A percentile compares a stretch with the other conserved stretches of the same genome.
Conservation (phyloP, 768 basidiomycete species). For the Tricholomella constricta region DNA sequence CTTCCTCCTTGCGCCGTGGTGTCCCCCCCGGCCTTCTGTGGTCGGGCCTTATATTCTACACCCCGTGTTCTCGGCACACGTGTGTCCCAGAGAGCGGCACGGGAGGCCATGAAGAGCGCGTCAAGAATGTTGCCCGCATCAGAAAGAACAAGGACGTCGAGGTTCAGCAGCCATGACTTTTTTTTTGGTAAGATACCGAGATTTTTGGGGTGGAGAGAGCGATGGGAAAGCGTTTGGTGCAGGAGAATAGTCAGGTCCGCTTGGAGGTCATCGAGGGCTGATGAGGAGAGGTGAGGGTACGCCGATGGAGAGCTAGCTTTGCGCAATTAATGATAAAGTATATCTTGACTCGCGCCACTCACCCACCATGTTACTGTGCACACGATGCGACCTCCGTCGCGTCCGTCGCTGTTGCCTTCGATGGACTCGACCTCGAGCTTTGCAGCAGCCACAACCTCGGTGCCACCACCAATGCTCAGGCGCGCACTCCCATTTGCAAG, state of each 20-base stretch:
- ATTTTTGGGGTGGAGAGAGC: conserved; percentile 65
- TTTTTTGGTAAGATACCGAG: conserved; percentile 58
- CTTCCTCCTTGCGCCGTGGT: no score
- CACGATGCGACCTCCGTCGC: conserved; percentile 61
- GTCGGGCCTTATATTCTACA: conserved; percentile 64
- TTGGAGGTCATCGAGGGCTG: conserved; percentile 74
- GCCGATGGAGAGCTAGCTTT: conserved; percentile 76
- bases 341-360: not conserved
- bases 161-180: conserved; percentile 75
- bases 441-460: conserved; percentile 76
- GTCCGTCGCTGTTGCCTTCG: conserved; percentile 38
- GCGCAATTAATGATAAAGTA: conserved; percentile 13
- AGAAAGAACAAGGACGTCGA: conserved; percentile 74
- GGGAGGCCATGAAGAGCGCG: conserved; percentile 75
- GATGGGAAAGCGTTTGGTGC: conserved; percentile 64
- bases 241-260: conserved; percentile 69
- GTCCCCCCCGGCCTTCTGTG: conserved; percentile 16
- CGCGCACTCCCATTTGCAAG: conserved; percentile 85
- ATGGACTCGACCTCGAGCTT: conserved; percentile 79
- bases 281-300: conserved; percentile 66
- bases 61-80: conserved; percentile 73
- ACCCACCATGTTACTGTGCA: conserved; percentile 80
- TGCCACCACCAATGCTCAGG: conserved; percentile 73
- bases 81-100: conserved; percentile 81
- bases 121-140: conserved; percentile 80